Evolutionary conservation across 2,329 filamentous ascomycete genomes (phyloP), one percentile per base, ranked within the genome.

Genomic region (Cytospora mali): DNA sequence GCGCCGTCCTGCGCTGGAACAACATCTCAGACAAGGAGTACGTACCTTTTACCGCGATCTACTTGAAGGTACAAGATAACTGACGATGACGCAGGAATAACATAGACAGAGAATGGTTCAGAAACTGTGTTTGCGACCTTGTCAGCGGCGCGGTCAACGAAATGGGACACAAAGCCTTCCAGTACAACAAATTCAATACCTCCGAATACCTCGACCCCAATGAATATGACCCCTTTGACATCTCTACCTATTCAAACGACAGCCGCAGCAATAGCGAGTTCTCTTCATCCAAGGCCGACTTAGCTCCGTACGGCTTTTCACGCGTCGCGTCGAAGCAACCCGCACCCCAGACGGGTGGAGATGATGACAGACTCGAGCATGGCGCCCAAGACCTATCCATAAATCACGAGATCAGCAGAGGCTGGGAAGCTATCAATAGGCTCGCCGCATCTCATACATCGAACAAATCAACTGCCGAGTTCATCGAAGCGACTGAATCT

Each of bases 131-230:
- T 16, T 57, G 31, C 16, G n/a, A 57, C 5, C 57, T 64, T 1
- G 57, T 60, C 27, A 48, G 52, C 6, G 62, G 62, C n/a, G 53
- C 58, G 1, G 53, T 57, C 35, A 61, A 25, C 21, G 48, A 57
- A n/a, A 53, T 39, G 21, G 49, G 31, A 27, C 48, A 31, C 1
- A 52, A n/a, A 31, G 35, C 50, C 21, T 52, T 54, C 14, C 14
- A 55, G 9, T 27, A 39, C 13, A 27, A 53, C 28, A 33, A 55
- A 1, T 18, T 52, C 16, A 50, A 51, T 4, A 35, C 27, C 6
- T 9, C 31, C 7, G 49, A 25, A 23, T 61, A 56, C 13, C 28
- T 64, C 11, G 53, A 64, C 13, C 62, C 53, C 10, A 31, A 42
- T 2, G 48, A 46, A 1, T 28, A 52, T 18, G 57, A 53, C 14